Evolutionary conservation across 2,329 filamentous ascomycete genomes (phyloP).

Genomic region (Ceratocystis albifundus): DNA sequence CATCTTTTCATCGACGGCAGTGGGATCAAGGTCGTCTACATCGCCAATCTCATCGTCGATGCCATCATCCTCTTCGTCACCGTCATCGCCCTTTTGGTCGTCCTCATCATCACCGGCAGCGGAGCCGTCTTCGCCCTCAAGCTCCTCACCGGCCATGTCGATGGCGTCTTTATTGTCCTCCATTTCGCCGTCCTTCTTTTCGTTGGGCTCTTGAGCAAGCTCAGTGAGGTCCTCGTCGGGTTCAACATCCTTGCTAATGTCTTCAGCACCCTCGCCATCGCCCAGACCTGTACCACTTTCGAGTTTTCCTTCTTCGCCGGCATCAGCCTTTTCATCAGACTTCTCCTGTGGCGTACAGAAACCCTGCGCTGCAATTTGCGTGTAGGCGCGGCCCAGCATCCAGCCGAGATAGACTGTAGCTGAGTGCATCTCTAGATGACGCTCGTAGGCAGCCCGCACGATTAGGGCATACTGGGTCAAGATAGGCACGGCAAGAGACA

Average conservation of each 20-base stretch:
- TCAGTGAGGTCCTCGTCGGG: slow-evolving; percentile 90
- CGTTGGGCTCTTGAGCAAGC: slow-evolving; percentile 71
- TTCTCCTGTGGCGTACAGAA: slow-evolving; percentile 87
- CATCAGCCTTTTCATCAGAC: slow-evolving; percentile 54
- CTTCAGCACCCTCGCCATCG: slow-evolving; percentile 85
- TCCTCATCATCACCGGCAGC: slow-evolving; percentile 52
- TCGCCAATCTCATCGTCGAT: slow-evolving; percentile 85
- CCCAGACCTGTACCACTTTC: slow-evolving; percentile 89
- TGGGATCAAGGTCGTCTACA: slow-evolving; percentile 81
- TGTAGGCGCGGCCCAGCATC: slow-evolving; percentile 64
- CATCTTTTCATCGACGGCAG: slow-evolving; percentile 93
- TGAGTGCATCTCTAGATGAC: slow-evolving; percentile 54
- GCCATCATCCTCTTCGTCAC: slow-evolving; percentile 60
- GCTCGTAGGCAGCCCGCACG: slow-evolving; percentile 45
- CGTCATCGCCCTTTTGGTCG: slow-evolving; percentile 49
- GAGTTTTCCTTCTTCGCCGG: slow-evolving; percentile 70
- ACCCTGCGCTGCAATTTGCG: slow-evolving; percentile 67
- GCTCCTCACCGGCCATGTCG: slow-evolving; percentile 84
- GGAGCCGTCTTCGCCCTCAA: slow-evolving; percentile 71
- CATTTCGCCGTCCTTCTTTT: slow-evolving; percentile 53
- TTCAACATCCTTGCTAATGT: slow-evolving; percentile 94
- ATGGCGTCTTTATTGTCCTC: slow-evolving; percentile 75
- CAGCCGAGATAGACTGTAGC: slow-evolving; percentile 63
- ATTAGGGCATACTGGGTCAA: slow-evolving; percentile 59
- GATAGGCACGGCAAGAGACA: slow-evolving; percentile 56